Conservation (phyloP, 345 rosid genomes). For the Combretum micranthum region DNA sequence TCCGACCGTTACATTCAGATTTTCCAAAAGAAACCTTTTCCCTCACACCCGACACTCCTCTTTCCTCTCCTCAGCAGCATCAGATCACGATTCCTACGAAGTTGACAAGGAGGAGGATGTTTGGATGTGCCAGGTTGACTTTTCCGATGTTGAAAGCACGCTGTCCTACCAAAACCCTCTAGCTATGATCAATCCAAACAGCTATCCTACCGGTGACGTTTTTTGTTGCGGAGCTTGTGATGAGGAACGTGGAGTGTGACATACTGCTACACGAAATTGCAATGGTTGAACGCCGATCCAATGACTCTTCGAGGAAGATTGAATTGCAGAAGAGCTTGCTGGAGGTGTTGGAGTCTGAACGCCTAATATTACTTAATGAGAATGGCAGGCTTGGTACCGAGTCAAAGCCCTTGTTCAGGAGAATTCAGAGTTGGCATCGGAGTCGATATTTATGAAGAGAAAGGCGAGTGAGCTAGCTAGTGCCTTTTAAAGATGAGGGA, state of each 20-base stretch:
- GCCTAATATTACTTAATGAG: constrained; percentile 45
- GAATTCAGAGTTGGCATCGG: constrained; percentile 40
- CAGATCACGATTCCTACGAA: background rate
- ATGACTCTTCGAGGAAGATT: constrained; percentile 38
- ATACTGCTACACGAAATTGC: constrained; percentile 31
- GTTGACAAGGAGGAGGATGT: constrained; percentile 12
- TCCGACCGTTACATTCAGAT: constrained; percentile 27
- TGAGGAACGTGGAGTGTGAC: constrained; percentile 44
- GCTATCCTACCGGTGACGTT: constrained; percentile 12
- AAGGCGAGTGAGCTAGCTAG: constrained; percentile 57
- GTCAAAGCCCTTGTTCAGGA: constrained; percentile 42
- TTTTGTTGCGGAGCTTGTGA: constrained; percentile 43
- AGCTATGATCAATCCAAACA: background rate
- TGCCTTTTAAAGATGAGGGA: constrained; percentile 59
- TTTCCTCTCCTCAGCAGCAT: constrained; percentile 4
- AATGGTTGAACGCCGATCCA: constrained; percentile 24
- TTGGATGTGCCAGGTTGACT: constrained; percentile 15
- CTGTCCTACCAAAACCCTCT: constrained; percentile 33
- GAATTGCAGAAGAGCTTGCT: constrained; percentile 56
- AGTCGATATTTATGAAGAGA: constrained; percentile 44
- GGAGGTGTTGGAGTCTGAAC: constrained; percentile 63
- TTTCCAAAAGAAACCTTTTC: constrained; percentile 8
- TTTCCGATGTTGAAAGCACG: constrained; percentile 36
- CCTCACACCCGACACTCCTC: constrained; percentile 6
- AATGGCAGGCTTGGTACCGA: constrained; percentile 38